These are phyloP conservation scores for Trichopus zeylanicus DNA, from an alignment of 116 monocot genomes.

Conservation along the genomic window DNA sequence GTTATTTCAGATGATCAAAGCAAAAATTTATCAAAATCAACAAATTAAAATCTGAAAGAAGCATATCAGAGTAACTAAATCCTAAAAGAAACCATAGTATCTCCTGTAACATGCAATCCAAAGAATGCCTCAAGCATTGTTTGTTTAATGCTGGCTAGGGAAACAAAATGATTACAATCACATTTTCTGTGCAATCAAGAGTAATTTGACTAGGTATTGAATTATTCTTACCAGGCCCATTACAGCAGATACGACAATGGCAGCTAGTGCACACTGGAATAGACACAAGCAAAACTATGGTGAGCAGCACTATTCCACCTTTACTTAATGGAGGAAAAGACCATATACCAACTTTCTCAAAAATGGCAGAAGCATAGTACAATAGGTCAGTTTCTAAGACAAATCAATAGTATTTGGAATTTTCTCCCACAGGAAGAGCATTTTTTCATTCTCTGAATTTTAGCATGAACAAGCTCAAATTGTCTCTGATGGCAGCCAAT, in stretches of 20 bases:
- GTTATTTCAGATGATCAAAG: no score
- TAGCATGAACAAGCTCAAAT: neutral
- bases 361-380: neutral
- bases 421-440: neutral
- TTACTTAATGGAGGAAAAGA: no score
- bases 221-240: conserved; percentile 69
- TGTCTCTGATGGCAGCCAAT: neutral
- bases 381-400: neutral
- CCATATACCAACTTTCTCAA: no score
- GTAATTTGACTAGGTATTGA: neutral
- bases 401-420: neutral
- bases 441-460: neutral
- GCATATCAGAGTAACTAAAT: no score
- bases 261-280: conserved; percentile 85
- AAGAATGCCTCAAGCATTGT: neutral
- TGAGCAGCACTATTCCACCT: conserved; percentile 11
- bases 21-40: no score
- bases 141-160: neutral
- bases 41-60: no score
- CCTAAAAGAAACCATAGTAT: no score
- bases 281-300: conserved; percentile 3
- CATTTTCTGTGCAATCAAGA: no score
- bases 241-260: conserved; percentile 91
- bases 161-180: neutral
- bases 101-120: no score